Evolutionary conservation across 306 rosid genomes (phyloP), one percentile per base, ranked within the genome.

Genomic region (Dryas alaskensis): DNA sequence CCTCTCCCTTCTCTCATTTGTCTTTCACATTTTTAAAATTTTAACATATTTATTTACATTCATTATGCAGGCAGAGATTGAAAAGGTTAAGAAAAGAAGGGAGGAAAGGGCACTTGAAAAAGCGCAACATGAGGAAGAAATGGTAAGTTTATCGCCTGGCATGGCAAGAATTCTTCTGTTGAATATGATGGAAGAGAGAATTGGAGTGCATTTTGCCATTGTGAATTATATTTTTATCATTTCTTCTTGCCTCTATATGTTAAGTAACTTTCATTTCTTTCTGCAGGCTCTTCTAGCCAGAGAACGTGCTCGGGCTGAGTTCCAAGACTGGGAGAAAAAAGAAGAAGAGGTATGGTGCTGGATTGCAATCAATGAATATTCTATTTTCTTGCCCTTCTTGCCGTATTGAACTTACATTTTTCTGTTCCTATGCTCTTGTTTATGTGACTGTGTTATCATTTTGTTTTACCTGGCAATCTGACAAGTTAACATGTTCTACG

Each of bases 71-170:
- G 98, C 96, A 5, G 97, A 94, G 87, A 86, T 94, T 63, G 99
- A 92, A 72, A 94, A 94, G 72, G 97, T 94, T 84, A 94, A 94
- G 80, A 94, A 90, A 87, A 90, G 99, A 85, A 90, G 99, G 81
- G 99, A 94, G 82, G 99, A 92, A 82, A 88, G 99, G 78, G 98
- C 99, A 51, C 88, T 90, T 81, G 99, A 92, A 82, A 94, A 92
- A 68, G 99, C 99, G 65, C 97, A 78, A 12, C 97, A 84, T 13
- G 99, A 94, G 80, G 99, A 94, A 87, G 99, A 92, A 86, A 90
- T 94, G 99, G 99, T 92, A 74, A 79, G 85, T 81, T 72, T 58
- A 55, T 70, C 58, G 67, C 74, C 27, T 65, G 11, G 59, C 47
- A 54, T 54, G 8, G 70, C 5, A 39, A 3, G 39, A 75, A 27